Evolutionary conservation across 1,284 basidiomycete genomes (phyloP), one percentile per base, ranked within the genome.

Genomic region (Malassezia globosa): DNA sequence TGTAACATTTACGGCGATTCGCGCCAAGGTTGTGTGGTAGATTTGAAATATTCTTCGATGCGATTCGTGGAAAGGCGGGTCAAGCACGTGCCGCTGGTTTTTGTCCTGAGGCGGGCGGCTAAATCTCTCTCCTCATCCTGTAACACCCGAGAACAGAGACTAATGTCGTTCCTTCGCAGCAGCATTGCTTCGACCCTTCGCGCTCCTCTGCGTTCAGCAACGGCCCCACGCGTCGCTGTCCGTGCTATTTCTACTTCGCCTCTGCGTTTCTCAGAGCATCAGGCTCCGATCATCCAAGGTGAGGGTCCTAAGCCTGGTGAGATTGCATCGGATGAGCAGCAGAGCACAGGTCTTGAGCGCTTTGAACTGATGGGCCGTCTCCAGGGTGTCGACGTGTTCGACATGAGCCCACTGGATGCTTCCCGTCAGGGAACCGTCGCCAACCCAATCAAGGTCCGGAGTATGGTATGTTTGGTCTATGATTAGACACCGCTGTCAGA

Each of bases 261-360:
- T 16, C 50, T 59, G 37, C 59, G 58, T 24, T 56, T 59, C 51
- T 51, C 55, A 24, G 54, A 52, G 29, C 13, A 37, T 14, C 58
- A 54, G 19, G 77, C 81, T 46, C 83, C 85, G 49, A 75, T 81
- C 56, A 75, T 87, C 59, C 82, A 78, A 62, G 87, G 87, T 64
- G 77, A 61, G 80, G 87, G 73, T 69, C 80, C 79, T 63, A 82
- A 85, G 74, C 49, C 80, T 11, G 87, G 87, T 59, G 77, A 82
- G 56, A 80, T 87, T 55, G 82, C 87, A 51, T 85, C 83, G 55
- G 84, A 87, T 75, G 78, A 84, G 69, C 78, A 85, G 63, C 92
- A 97, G 76, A 81, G 90, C 24, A 97, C 92, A 60, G 90, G 92
- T 82, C 78, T 95, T 54, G 90, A 95, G 76, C 86, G 92, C 74